Conservation (phyloP, 129 eudicot genomes). For the Flaveria linearis region DNA sequence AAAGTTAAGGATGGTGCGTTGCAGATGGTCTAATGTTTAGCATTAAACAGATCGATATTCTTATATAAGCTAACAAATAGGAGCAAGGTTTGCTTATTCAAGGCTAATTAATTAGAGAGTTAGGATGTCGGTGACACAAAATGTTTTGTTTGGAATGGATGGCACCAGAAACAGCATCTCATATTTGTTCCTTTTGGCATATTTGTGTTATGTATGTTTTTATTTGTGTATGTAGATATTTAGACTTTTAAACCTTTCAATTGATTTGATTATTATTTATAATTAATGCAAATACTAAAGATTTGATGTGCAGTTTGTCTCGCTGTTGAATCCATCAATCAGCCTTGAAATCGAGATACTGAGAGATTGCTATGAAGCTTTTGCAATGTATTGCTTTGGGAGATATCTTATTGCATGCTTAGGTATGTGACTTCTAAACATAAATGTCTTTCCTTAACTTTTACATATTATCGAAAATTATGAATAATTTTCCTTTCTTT, state of each 20-base stretch:
- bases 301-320: conserved; percentile 66
- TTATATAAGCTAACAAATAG: background rate
- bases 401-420: conserved; percentile 97
- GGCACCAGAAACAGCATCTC: background rate
- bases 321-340: conserved; percentile 76
- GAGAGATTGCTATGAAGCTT: conserved; percentile 96
- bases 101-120: too few species aligned
- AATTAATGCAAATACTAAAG: background rate
- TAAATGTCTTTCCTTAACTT: background rate
- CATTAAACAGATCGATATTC: background rate
- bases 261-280: background rate
- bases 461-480: background rate
- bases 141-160: background rate
- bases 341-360: conserved; percentile 84
- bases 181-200: conserved; percentile 13
- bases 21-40: background rate
- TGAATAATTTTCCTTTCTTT: background rate
- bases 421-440: conserved; percentile 51
- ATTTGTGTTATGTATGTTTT: background rate
- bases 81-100: background rate
- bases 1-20: background rate
- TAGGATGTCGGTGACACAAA: too few species aligned
- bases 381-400: conserved; percentile 99
- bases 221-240: background rate
- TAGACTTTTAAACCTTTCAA: background rate